phyloP scores from a whole-genome alignment of 495 filamentous ascomycete species.

The Daldinia decipiens region DNA sequence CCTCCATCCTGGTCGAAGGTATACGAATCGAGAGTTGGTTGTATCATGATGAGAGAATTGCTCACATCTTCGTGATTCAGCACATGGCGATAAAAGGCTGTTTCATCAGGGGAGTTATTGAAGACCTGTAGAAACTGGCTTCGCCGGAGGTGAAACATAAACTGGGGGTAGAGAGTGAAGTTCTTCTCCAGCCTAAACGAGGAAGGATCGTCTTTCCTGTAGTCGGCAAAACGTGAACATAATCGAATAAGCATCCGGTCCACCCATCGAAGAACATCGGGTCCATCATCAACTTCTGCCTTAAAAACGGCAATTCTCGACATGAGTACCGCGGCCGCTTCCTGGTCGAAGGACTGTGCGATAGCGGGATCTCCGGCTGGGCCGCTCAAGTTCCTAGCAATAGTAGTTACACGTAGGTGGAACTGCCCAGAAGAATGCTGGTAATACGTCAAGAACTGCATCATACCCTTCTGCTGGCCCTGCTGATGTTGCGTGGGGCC shows the following conservation, averaged over 20 bases:
- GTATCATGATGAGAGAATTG: constrained; percentile 98
- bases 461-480: constrained; percentile 90
- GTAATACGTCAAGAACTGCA: constrained; percentile 99
- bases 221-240: constrained; percentile 97
- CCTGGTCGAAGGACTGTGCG: constrained; percentile 97
- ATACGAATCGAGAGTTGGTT: constrained; percentile 97
- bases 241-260: constrained; percentile 98
- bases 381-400: constrained; percentile 89
- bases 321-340: constrained; percentile 98
- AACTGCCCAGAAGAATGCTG: constrained; percentile 97
- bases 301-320: constrained; percentile 98
- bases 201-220: constrained; percentile 96
- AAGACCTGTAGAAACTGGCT: constrained; percentile 99
- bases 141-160: constrained; percentile 98
- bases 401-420: constrained; percentile 94
- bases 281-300: constrained; percentile 97
- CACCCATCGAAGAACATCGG: constrained; percentile 98
- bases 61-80: constrained; percentile 97
- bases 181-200: constrained; percentile 99
- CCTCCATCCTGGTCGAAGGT: constrained; percentile 93
- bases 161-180: constrained; percentile 98
- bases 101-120: constrained; percentile 99
- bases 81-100: constrained; percentile 97
- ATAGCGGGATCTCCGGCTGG: constrained; percentile 97
- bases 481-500: constrained; percentile 87